Percentiles rank a stretch among this genome's conserved stretches.
Conservation (phyloP, 2,329 filamentous ascomycete genomes). For the Clonostachys chloroleuca region DNA sequence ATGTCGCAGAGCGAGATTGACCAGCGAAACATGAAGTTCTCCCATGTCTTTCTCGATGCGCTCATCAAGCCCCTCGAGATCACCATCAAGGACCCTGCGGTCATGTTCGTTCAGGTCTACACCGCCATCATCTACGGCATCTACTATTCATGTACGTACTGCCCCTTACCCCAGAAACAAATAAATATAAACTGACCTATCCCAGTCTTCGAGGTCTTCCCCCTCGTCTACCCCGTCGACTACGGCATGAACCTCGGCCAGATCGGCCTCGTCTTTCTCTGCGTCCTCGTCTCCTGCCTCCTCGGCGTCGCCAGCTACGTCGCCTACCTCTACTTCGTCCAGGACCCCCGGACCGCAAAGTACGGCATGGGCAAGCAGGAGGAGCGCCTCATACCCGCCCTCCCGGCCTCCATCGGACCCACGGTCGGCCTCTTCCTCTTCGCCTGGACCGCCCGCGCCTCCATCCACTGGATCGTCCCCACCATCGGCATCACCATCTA, state of each 20-base stretch:
- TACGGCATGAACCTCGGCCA: constrained; percentile 57
- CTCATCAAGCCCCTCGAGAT: constrained; percentile 59
- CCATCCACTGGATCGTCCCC: constrained; percentile 49
- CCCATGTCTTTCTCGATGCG: constrained; percentile 44
- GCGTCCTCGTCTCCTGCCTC: constrained; percentile 52
- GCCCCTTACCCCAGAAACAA: no score
- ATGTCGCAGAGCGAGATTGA: constrained; percentile 62
- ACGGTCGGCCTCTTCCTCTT: constrained; percentile 58
- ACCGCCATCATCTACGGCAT: constrained; percentile 58
- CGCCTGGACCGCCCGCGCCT: constrained; percentile 48
- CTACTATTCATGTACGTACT: constrained; percentile 46
- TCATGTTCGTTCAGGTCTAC: constrained; percentile 59
- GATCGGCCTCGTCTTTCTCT: constrained; percentile 56
- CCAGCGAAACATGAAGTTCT: constrained; percentile 45
- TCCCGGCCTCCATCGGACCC: constrained; percentile 46
- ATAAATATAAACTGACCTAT: constrained; percentile 5
- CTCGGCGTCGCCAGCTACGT: constrained; percentile 44
- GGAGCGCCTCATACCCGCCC: constrained; percentile 48
- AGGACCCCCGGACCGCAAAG: constrained; percentile 43
- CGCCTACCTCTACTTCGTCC: constrained; percentile 45
- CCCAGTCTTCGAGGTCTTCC: constrained; percentile 59
- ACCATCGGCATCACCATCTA: constrained; percentile 55
- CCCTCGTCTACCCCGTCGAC: constrained; percentile 53
- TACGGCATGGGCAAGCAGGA: constrained; percentile 48
- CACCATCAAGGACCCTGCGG: constrained; percentile 55